Evolutionary conservation across 306 rosid species (phyloP).

Genomic region (Trifolium repens): DNA sequence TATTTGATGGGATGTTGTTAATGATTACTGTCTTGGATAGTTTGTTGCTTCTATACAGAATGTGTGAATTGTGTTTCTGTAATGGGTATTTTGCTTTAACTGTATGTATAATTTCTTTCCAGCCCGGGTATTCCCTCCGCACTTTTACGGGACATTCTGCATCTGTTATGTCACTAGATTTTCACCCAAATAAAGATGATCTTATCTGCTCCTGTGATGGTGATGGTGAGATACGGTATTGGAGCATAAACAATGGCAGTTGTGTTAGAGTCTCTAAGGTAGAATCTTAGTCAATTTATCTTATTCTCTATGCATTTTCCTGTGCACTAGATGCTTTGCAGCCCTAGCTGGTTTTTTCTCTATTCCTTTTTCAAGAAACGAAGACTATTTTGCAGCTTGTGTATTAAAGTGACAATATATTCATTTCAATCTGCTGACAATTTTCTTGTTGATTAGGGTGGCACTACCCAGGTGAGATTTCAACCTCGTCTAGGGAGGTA

Average conservation of each 20-base stretch:
- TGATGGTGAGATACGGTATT: slow-evolving; percentile 92
- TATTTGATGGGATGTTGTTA: slow-evolving; percentile 10
- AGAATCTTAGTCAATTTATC: slow-evolving; percentile 28
- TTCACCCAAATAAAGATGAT: slow-evolving; percentile 93
- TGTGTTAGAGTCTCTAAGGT: slow-evolving; percentile 81
- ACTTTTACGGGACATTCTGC: slow-evolving; percentile 84
- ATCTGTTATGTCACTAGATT: slow-evolving; percentile 87
- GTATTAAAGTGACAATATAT: slow-evolving; percentile 3
- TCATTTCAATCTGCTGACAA: slow-evolving; percentile 24
- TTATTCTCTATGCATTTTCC: neutral
- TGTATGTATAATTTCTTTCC: slow-evolving; percentile 45
- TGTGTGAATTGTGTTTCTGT: slow-evolving; percentile 7
- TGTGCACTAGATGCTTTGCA: neutral
- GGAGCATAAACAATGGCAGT: slow-evolving; percentile 93
- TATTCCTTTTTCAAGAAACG: neutral
- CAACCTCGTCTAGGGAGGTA: slow-evolving; percentile 89
- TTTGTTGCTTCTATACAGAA: slow-evolving; percentile 30
- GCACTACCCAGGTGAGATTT: slow-evolving; percentile 83
- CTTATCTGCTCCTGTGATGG: slow-evolving; percentile 92
- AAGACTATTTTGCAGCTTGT: slow-evolving; percentile 7
- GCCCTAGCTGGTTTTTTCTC: neutral
- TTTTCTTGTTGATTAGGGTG: slow-evolving; percentile 64
- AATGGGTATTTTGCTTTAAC: slow-evolving; percentile 26
- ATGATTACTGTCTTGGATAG: slow-evolving; percentile 14
- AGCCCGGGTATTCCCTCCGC: slow-evolving; percentile 91